Conservation (phyloP, 139 green algal genomes). For the Micractinium sp. region DNA sequence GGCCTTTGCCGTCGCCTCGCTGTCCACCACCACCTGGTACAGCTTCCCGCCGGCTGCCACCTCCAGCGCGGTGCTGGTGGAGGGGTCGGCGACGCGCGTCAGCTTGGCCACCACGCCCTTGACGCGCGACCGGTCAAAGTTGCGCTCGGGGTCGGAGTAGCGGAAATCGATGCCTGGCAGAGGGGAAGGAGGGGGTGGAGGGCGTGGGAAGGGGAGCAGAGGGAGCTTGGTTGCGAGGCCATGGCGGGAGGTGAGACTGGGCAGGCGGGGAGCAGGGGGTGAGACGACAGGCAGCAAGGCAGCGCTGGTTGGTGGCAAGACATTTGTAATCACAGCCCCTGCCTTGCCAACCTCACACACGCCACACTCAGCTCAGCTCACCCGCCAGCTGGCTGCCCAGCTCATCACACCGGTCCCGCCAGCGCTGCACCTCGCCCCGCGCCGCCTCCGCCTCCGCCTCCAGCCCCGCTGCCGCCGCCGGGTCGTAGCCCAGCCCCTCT, state of each 20-base stretch:
- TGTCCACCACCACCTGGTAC: constrained; percentile 90
- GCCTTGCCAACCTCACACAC: not conserved
- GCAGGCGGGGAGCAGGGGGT: not conserved
- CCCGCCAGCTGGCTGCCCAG: constrained; percentile 62
- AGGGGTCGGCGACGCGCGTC: constrained; percentile 78
- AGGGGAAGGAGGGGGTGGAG: not conserved
- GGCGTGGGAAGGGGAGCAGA: not conserved
- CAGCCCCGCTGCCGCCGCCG: constrained; percentile 39
- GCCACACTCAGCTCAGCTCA: too few species aligned
- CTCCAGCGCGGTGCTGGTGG: constrained; percentile 86
- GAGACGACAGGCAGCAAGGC: not conserved
- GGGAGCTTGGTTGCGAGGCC: not conserved
- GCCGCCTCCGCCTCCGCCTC: constrained; percentile 54
- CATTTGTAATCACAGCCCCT: too few species aligned
- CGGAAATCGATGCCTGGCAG: constrained; percentile 70
- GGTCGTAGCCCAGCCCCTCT: constrained; percentile 58
- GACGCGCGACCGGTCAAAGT: constrained; percentile 72
- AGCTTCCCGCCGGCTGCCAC: constrained; percentile 95
- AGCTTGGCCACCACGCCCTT: constrained; percentile 90
- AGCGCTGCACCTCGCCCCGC: constrained; percentile 40
- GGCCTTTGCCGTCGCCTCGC: constrained; percentile 84
- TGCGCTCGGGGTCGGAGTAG: constrained; percentile 80
- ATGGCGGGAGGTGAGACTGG: not conserved
- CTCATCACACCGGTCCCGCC: constrained; percentile 62
- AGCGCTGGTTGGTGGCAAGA: not conserved